Percentiles rank a stretch among this genome's conserved stretches.
phyloP scores from a whole-genome alignment of 768 basidiomycete species.

The Kwoniella pini region DNA sequence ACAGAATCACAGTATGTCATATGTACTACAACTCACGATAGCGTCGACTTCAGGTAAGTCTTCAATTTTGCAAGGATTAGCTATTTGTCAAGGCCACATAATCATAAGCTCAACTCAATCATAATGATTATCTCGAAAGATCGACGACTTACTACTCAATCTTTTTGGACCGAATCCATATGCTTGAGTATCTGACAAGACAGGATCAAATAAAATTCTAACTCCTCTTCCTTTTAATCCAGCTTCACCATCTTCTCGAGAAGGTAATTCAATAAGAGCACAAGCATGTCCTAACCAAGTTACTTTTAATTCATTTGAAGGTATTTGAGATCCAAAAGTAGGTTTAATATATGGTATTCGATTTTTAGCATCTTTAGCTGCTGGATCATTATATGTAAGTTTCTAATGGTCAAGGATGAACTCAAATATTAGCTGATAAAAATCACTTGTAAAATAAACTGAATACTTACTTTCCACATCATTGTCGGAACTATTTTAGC shows the following conservation, averaged over 20 bases:
- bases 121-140: too few relatives aligned
- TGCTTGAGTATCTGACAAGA: conserved; percentile 51
- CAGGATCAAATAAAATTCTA: conserved; percentile 54
- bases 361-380: conserved; percentile 12
- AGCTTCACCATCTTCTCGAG: neutral
- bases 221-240: conserved; percentile 38
- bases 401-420: neutral
- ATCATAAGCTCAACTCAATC: neutral
- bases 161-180: conserved; percentile 33
- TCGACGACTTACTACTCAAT: conserved; percentile 35
- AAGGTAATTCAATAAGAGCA: conserved; percentile 51
- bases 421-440: neutral
- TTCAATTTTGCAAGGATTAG: conserved; percentile 60
- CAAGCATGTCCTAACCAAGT: conserved; percentile 55
- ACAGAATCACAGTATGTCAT: too few relatives aligned
- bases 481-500: conserved; percentile 2
- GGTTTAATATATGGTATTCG: conserved; percentile 34
- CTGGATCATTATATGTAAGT: conserved; percentile 10
- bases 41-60: conserved; percentile 66
- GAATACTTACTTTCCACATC: conserved; percentile 3
- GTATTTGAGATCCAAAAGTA: conserved; percentile 20
- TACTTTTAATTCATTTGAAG: conserved; percentile 27
- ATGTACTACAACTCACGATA: conserved; percentile 53
- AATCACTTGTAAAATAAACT: neutral
- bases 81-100: conserved; percentile 12